phyloP scores from a whole-genome alignment of 163 green algal genomes.

The Botryococcus braunii region DNA sequence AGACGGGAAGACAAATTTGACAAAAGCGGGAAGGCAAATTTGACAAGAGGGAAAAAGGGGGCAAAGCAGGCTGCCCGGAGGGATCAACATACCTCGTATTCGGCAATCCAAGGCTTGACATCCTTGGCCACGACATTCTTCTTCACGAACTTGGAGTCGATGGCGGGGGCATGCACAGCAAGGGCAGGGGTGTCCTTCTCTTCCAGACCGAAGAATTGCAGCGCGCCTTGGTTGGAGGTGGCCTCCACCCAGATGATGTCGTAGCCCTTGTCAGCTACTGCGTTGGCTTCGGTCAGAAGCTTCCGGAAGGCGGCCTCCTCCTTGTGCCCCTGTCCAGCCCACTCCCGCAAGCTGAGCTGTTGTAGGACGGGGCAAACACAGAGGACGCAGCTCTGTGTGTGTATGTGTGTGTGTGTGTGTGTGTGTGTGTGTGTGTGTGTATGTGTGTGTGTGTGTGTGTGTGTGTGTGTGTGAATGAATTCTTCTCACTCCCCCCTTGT shows the following conservation, averaged over 20 bases:
- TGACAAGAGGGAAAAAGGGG: too few relatives aligned
- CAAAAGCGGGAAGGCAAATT: too few relatives aligned
- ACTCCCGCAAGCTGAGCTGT: neutral
- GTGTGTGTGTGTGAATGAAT: too few relatives aligned
- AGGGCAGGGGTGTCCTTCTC: slow-evolving; percentile 22
- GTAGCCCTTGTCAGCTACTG: neutral
- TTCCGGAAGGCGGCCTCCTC: slow-evolving; percentile 21
- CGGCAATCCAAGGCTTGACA: slow-evolving; percentile 25
- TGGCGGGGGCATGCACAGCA: slow-evolving; percentile 18
- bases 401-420: too few relatives aligned
- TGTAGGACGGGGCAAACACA: too few relatives aligned
- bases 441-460: neutral
- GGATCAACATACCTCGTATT: slow-evolving; percentile 23
- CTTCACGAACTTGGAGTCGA: slow-evolving; percentile 35
- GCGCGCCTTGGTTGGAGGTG: slow-evolving; percentile 12
- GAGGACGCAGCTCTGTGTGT: too few relatives aligned
- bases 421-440: neutral
- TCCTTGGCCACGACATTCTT: slow-evolving; percentile 15
- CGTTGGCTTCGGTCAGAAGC: slow-evolving; percentile 10
- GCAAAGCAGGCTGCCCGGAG: too few relatives aligned
- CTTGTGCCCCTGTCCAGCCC: slow-evolving; percentile 14
- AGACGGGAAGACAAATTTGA: too few relatives aligned
- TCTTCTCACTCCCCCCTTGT: too few relatives aligned
- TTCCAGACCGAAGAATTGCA: slow-evolving; percentile 30
- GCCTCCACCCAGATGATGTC: slow-evolving; percentile 17